Conservation (phyloP, 2,329 filamentous ascomycete species). For the Exophiala lecanii-corni region DNA sequence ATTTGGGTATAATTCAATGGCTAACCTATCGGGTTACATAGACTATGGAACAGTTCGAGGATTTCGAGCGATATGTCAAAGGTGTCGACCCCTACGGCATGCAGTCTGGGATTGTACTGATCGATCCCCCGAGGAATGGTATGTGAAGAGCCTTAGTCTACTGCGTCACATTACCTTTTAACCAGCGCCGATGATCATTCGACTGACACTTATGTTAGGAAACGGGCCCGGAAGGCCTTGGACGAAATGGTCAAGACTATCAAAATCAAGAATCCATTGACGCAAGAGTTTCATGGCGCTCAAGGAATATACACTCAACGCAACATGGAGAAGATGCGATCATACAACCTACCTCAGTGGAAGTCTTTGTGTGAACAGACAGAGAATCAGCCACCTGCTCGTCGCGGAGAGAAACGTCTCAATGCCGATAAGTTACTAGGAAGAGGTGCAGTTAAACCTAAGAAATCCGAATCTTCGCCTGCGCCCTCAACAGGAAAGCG, state of each 20-base stretch:
- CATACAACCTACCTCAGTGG: slow-evolving; percentile 97
- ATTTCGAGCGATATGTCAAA: slow-evolving; percentile 87
- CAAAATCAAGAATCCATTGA: slow-evolving; percentile 93
- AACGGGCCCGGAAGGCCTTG: slow-evolving; percentile 45
- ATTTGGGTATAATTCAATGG: no score
- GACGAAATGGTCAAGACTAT: slow-evolving; percentile 87
- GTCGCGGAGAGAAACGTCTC: slow-evolving; percentile 59
- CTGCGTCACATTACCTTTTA: neutral
- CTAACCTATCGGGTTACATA: no score
- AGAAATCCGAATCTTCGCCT: slow-evolving; percentile 37
- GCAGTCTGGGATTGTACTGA: slow-evolving; percentile 95
- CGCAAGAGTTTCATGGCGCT: slow-evolving; percentile 94
- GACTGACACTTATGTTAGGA: slow-evolving; percentile 10
- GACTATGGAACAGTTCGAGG: slow-evolving; percentile 69
- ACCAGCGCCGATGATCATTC: neutral
- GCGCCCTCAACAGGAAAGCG: slow-evolving; percentile 37
- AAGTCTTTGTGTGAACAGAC: slow-evolving; percentile 87
- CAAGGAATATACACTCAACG: slow-evolving; percentile 95
- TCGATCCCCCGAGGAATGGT: slow-evolving; percentile 92
- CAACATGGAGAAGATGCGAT: slow-evolving; percentile 92
- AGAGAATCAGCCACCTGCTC: slow-evolving; percentile 90
- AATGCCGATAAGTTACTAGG: slow-evolving; percentile 27
- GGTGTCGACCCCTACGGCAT: slow-evolving; percentile 93
- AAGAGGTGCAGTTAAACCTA: slow-evolving; percentile 36
- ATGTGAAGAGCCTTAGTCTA: slow-evolving; percentile 32